phyloP scores from a whole-genome alignment of 73 alveolate genomes.

The Loxodes magnus region DNA sequence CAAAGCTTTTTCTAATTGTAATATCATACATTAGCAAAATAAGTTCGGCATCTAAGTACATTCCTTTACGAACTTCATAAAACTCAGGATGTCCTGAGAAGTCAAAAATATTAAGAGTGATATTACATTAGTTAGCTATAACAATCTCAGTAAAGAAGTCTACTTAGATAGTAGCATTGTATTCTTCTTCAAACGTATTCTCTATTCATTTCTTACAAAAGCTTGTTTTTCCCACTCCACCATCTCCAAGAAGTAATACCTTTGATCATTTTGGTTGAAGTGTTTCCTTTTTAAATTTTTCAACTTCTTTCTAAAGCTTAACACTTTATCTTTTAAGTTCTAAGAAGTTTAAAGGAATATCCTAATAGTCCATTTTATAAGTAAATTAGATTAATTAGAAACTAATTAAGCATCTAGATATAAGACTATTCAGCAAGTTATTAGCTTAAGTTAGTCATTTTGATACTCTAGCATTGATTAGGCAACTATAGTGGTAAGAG shows the following conservation, averaged over 20 bases:
- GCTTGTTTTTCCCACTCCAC: conserved; percentile 11
- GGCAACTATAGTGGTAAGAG: no score
- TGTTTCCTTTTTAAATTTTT: no score
- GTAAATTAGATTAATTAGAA: no score
- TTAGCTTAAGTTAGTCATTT: no score
- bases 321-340: no score
- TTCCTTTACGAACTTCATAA: conserved; percentile 8
- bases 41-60: conserved; percentile 23
- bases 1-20: conserved; percentile 21
- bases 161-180: conserved; percentile 1
- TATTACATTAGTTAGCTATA: no score
- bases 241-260: neutral
- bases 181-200: neutral
- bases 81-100: conserved; percentile 15
- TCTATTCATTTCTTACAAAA: neutral
- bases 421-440: no score
- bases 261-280: neutral
- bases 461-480: no score
- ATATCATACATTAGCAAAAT: conserved; percentile 32
- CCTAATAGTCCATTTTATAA: no score
- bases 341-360: no score
- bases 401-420: no score
- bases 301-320: no score
- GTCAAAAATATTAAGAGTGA: neutral
- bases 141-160: conserved; percentile 8